Base-by-base conservation (phyloP, 2,329 filamentous ascomycete genomes). In the Chalara sp. region DNA sequence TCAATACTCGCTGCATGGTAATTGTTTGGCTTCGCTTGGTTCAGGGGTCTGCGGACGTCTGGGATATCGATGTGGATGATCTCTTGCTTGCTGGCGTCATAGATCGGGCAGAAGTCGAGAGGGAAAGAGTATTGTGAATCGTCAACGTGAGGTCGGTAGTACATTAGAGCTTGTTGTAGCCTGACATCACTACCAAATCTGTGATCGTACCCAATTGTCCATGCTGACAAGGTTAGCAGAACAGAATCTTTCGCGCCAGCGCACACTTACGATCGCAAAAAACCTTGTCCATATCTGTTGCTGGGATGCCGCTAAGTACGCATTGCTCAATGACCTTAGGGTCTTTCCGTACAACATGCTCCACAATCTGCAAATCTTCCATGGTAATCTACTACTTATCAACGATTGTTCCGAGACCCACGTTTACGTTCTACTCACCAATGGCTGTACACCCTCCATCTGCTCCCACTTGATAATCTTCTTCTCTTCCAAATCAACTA, bases 121-220 rank as follows among this genome's bases (percentile, higher is more conserved):
- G 91, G 91, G 65, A 85, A 96, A 39, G 87, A 86, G 69, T 96
- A 96, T 70, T 96, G 91, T 67, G 81, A 89, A 71, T 92, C 87
- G 63, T 96, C 90, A 13, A 86, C 64, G 60, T 92, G 77, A 4
- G 90, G 90, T 12, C 91, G 83, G 69, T 95, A 96, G 75, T 96
- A 96, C 89, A 96, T 95, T 49, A 96, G 74, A 2, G 89, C 91
- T 70, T 96, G 91, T 70, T 96, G 91, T 4, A 96, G 79, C 49
- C 91, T 83, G 42, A 89, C 76, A 42, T 75, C 75, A 65, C 72
- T 92, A 55, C 90, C 91, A 62, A 90, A 93, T 43, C 91, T 84
- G 71, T 95, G 88, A 61, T 96, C 91, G 65, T 89, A 95, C 46
- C 91, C 91, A 68, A 96, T 95, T 1, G 91, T 95, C 91, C 91